phyloP scores from a whole-genome alignment of 345 rosid genomes.

The Anacardium occidentale region DNA sequence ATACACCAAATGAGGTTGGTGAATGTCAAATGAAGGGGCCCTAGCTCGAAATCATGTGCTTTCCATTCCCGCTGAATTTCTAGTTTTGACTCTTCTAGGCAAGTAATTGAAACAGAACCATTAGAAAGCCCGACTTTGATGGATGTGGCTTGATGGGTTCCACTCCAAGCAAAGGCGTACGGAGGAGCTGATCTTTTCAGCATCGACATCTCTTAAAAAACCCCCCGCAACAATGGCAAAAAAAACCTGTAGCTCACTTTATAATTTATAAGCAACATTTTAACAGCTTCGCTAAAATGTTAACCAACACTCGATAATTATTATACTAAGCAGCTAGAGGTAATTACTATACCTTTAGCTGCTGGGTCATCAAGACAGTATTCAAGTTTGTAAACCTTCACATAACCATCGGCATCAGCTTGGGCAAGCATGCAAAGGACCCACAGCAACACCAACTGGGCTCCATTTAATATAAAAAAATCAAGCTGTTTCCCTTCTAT shows the following conservation, averaged over 20 bases:
- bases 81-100: constrained; percentile 53
- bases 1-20: constrained; percentile 64
- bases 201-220: constrained; percentile 41
- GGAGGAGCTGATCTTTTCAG: constrained; percentile 59
- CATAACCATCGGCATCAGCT: constrained; percentile 74
- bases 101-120: constrained; percentile 62
- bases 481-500: constrained; percentile 56
- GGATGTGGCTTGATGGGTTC: constrained; percentile 58
- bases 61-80: constrained; percentile 65
- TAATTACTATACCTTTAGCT: constrained; percentile 23
- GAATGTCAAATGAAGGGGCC: constrained; percentile 73
- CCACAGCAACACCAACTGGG: constrained; percentile 33
- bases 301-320: neutral
- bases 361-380: constrained; percentile 20
- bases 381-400: constrained; percentile 51
- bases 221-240: constrained; percentile 47
- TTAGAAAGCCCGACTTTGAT: constrained; percentile 65
- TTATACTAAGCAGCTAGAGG: neutral
- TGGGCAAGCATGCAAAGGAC: constrained; percentile 66
- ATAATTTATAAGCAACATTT: neutral
- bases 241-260: neutral
- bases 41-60: constrained; percentile 78
- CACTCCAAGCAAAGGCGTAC: constrained; percentile 88
- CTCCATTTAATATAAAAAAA: constrained; percentile 83
- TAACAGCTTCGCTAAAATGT: neutral